A percentile compares a stretch with the other conserved stretches of the same genome.
Evolutionary conservation across 768 basidiomycete genomes (phyloP).

Genomic region (Rubroboletus pulcherrimus): DNA sequence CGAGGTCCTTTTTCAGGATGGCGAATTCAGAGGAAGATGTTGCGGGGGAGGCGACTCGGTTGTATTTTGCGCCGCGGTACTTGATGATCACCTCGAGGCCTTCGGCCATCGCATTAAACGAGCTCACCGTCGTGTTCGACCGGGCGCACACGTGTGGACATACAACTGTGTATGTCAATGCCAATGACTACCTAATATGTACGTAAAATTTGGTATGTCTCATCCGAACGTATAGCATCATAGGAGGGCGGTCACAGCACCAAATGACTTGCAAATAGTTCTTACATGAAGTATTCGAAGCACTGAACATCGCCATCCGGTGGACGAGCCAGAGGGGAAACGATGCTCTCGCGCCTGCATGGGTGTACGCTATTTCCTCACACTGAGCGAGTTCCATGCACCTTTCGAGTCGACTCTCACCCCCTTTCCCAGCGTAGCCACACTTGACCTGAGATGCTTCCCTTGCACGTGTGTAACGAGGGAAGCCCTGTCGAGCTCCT

Average conservation of each 20-base stretch:
- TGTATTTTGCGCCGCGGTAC: constrained; percentile 20
- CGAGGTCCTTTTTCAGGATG: constrained; percentile 27
- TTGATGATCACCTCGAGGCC: constrained; percentile 26
- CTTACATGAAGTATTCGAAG: too few species aligned
- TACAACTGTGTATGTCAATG: not conserved
- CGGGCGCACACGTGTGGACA: not conserved
- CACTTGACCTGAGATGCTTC: not conserved
- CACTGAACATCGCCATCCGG: too few species aligned
- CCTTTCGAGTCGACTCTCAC: too few species aligned
- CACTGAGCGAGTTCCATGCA: too few species aligned
- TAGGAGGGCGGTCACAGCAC: too few species aligned
- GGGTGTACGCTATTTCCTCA: too few species aligned
- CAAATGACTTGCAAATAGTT: too few species aligned
- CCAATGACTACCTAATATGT: not conserved
- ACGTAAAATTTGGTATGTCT: too few species aligned
- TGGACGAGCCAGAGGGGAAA: too few species aligned
- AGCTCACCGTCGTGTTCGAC: constrained; percentile 1
- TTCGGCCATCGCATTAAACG: constrained; percentile 12
- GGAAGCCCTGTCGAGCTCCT: not conserved
- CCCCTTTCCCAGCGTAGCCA: too few species aligned
- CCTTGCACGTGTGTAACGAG: not conserved
- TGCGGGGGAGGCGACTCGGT: constrained; percentile 8
- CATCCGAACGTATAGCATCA: too few species aligned
- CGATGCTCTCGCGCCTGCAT: too few species aligned
- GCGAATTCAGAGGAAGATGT: constrained; percentile 17